Percentiles rank a stretch among this genome's conserved stretches.
phyloP scores from a whole-genome alignment of 306 rosid species.

The Purshia tridentata region DNA sequence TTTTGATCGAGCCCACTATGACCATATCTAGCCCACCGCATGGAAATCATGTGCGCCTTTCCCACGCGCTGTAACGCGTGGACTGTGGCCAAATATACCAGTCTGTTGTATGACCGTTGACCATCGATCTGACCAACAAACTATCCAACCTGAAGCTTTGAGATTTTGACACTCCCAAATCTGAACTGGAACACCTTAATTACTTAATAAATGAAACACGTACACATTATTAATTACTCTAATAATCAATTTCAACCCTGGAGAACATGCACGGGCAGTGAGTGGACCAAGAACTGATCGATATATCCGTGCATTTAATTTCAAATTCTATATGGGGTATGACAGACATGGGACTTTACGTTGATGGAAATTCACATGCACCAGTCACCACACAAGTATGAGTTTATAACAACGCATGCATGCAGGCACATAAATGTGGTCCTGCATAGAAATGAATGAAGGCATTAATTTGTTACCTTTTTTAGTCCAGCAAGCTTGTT shows the following conservation, averaged over 20 bases:
- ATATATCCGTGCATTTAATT: too few relatives aligned
- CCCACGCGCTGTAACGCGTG: slow-evolving; percentile 31
- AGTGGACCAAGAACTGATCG: too few relatives aligned
- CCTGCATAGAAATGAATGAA: too few relatives aligned
- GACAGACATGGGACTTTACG: background rate
- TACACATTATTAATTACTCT: too few relatives aligned
- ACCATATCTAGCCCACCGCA: background rate
- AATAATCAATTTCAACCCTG: too few relatives aligned
- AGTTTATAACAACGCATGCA: slow-evolving; percentile 3
- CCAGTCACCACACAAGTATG: background rate
- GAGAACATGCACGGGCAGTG: too few relatives aligned
- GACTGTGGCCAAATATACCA: background rate
- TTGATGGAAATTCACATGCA: background rate
- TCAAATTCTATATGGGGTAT: too few relatives aligned
- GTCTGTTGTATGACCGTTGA: slow-evolving; percentile 30
- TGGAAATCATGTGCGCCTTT: slow-evolving; percentile 12
- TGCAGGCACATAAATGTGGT: background rate
- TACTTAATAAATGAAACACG: too few relatives aligned
- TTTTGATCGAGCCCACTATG: too few relatives aligned
- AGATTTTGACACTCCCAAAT: background rate
- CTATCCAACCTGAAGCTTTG: background rate
- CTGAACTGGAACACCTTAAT: background rate
- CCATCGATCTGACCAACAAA: slow-evolving; percentile 1
- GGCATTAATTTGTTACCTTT: slow-evolving; percentile 47
- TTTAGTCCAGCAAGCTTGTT: slow-evolving; percentile 50